phyloP scores from a whole-genome alignment of 2,329 filamentous ascomycete species.

The Zymoseptoria ardabiliae region DNA sequence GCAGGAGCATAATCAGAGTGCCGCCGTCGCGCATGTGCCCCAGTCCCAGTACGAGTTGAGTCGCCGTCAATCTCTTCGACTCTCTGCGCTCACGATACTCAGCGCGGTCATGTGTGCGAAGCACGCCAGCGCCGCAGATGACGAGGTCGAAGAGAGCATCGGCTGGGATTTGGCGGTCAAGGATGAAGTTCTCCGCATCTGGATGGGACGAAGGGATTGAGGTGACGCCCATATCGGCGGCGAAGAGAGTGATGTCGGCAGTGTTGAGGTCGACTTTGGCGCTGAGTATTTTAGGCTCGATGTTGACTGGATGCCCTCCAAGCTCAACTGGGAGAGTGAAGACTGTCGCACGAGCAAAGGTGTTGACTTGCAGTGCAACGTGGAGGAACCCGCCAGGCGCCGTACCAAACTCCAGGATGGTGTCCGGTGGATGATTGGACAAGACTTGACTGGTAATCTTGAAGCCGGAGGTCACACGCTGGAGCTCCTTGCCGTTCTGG shows the following conservation, averaged over 20 bases:
- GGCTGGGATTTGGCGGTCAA: slow-evolving; percentile 1
- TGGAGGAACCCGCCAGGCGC: too few relatives aligned
- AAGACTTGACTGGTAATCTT: too few relatives aligned
- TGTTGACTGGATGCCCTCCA: background rate
- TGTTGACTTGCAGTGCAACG: too few relatives aligned
- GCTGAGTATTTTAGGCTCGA: too few relatives aligned
- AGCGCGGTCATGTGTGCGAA: slow-evolving; percentile 25
- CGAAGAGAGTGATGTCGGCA: slow-evolving; percentile 48
- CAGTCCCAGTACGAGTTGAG: slow-evolving; percentile 42
- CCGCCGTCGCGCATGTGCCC: slow-evolving; percentile 41
- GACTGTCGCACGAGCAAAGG: background rate
- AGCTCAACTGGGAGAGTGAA: background rate
- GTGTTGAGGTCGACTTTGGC: slow-evolving; percentile 15
- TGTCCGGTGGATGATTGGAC: too few relatives aligned
- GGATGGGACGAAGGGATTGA: slow-evolving; percentile 17
- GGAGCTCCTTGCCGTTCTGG: too few relatives aligned
- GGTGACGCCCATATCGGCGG: slow-evolving; percentile 30
- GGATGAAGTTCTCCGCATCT: slow-evolving; percentile 12
- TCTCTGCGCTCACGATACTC: slow-evolving; percentile 25
- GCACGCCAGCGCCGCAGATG: slow-evolving; percentile 43
- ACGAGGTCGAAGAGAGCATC: slow-evolving; percentile 37
- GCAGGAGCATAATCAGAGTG: slow-evolving; percentile 46
- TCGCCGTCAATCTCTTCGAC: slow-evolving; percentile 11
- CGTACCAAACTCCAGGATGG: too few relatives aligned
- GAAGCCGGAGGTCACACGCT: too few relatives aligned